Percentiles rank a stretch among this genome's conserved stretches.
Evolutionary conservation across 129 eudicot genomes (phyloP).

Genomic region (Flaveria sonorensis): DNA sequence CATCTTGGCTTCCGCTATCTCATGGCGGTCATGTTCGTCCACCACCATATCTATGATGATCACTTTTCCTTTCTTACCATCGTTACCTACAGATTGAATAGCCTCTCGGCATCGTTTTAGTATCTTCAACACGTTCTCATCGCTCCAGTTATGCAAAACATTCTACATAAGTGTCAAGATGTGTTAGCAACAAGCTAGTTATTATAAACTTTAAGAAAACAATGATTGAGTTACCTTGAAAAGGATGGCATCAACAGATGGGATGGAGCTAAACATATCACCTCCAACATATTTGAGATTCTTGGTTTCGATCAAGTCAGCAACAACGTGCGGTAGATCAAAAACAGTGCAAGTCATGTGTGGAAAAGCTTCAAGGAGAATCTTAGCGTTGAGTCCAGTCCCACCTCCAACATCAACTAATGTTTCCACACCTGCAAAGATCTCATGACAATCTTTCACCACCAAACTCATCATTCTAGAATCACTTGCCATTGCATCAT

Average conservation of each 20-base stretch:
- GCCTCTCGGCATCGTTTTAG: constrained; percentile 38
- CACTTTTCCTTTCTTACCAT: constrained; percentile 35
- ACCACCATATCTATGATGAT: constrained; percentile 41
- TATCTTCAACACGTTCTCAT: constrained; percentile 37
- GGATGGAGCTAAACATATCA: constrained; percentile 48
- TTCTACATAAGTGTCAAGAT: constrained; percentile 6
- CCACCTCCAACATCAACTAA: constrained; percentile 67
- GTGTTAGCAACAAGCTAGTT: neutral
- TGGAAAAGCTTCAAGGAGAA: constrained; percentile 38
- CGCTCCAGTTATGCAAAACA: constrained; percentile 42
- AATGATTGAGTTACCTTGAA: constrained; percentile 37
- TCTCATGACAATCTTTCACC: constrained; percentile 15
- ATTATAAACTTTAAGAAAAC: too few species aligned
- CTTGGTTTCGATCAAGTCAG: constrained; percentile 17
- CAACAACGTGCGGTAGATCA: constrained; percentile 59
- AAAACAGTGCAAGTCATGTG: constrained; percentile 41
- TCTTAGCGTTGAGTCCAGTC: constrained; percentile 38
- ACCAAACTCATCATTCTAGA: constrained; percentile 26
- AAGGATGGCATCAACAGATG: constrained; percentile 40
- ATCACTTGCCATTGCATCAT: constrained; percentile 47
- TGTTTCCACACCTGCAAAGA: constrained; percentile 42
- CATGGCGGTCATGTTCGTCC: constrained; percentile 25
- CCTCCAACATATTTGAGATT: constrained; percentile 47
- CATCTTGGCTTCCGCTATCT: constrained; percentile 29
- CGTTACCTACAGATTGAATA: neutral